phyloP scores from a whole-genome alignment of 208 protist species.

The Angomonas ambiguus region DNA sequence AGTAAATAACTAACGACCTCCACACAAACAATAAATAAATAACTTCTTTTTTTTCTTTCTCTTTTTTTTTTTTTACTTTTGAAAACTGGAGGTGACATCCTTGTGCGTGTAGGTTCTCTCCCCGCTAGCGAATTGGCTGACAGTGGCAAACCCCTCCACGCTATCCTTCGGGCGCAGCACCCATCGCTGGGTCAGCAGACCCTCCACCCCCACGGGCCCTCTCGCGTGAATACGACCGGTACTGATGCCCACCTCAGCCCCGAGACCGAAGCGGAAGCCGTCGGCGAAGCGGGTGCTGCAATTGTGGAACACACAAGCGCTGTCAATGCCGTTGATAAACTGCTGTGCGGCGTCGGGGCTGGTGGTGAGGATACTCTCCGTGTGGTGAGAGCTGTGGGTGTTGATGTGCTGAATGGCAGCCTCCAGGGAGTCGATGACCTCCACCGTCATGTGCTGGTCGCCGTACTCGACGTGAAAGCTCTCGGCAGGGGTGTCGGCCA shows the following conservation, averaged over 20 bases:
- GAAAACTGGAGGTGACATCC: constrained; percentile 5
- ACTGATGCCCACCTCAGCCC: constrained; percentile 93
- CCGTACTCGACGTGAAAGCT: constrained; percentile 63
- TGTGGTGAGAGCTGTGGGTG: constrained; percentile 80
- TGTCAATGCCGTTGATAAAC: constrained; percentile 71
- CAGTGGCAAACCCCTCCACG: constrained; percentile 26
- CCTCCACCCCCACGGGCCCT: constrained; percentile 92
- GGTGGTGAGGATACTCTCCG: constrained; percentile 84
- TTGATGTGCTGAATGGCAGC: constrained; percentile 89
- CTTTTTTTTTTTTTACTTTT: background rate
- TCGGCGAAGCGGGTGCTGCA: constrained; percentile 90
- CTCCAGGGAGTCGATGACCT: constrained; percentile 34
- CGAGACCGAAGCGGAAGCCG: constrained; percentile 88
- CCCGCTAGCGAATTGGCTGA: constrained; percentile 42
- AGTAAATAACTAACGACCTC: too few relatives aligned
- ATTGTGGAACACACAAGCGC: constrained; percentile 92
- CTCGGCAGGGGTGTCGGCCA: constrained; percentile 16
- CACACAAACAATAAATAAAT: background rate
- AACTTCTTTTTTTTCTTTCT: background rate
- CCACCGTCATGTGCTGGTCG: constrained; percentile 42
- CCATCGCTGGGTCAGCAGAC: constrained; percentile 78
- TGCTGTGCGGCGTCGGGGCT: constrained; percentile 31
- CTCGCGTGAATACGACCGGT: constrained; percentile 88
- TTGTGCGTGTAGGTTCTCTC: constrained; percentile 43
- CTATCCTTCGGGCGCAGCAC: constrained; percentile 29